phyloP scores from a whole-genome alignment of 441 rosid species.

The Kokia cookei region DNA sequence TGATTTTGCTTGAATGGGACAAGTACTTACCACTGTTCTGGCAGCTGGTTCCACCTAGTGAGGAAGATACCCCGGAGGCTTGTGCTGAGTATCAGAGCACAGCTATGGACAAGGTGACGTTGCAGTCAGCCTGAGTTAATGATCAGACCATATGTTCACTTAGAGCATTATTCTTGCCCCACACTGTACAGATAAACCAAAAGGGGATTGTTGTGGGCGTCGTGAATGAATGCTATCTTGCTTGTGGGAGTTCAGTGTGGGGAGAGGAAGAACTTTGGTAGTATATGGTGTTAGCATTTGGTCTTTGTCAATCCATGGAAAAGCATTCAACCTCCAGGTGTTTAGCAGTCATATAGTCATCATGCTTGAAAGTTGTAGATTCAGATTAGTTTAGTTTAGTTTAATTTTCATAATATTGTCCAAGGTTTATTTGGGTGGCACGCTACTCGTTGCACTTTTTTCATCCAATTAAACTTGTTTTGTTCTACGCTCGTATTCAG shows the following conservation, averaged over 20 bases:
- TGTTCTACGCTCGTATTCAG: background rate
- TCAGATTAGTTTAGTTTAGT: background rate
- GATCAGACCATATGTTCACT: background rate
- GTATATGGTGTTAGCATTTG: background rate
- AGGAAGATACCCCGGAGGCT: slow-evolving; percentile 99
- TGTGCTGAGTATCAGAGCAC: slow-evolving; percentile 67
- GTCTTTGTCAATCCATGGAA: background rate
- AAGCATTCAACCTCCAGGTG: slow-evolving; percentile 2
- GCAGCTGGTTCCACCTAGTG: slow-evolving; percentile 99
- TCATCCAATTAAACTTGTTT: background rate
- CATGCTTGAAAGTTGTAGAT: slow-evolving; percentile 26
- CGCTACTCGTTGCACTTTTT: background rate
- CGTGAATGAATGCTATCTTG: background rate
- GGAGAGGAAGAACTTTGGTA: background rate
- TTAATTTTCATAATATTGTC: background rate
- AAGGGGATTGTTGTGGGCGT: slow-evolving; percentile 13
- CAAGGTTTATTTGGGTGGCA: background rate
- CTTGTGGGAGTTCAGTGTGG: background rate
- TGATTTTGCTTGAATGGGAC: slow-evolving; percentile 84
- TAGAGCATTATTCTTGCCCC: slow-evolving; percentile 4
- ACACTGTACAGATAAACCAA: slow-evolving; percentile 30
- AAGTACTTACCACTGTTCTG: slow-evolving; percentile 72
- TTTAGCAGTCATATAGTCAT: slow-evolving; percentile 23
- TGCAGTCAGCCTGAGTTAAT: slow-evolving; percentile 62
- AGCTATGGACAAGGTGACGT: slow-evolving; percentile 57